Conservation (phyloP, 176 grass and related monocot species). For the Musa schizocarpa region DNA sequence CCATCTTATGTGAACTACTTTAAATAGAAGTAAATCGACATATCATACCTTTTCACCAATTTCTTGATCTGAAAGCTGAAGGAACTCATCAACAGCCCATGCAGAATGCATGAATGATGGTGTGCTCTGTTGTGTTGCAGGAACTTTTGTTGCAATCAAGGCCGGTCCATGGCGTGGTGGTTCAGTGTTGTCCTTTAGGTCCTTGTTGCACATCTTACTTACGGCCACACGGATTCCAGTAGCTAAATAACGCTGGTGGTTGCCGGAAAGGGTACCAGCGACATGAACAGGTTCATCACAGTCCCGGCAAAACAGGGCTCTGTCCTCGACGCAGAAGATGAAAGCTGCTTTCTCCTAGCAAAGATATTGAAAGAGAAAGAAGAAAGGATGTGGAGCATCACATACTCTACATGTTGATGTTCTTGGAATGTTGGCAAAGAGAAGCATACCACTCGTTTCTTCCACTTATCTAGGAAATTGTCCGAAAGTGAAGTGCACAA, state of each 20-base stretch:
- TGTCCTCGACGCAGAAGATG: conserved; percentile 98
- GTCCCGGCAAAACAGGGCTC: conserved; percentile 92
- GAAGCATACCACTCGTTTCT: neutral
- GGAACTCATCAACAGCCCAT: conserved; percentile 91
- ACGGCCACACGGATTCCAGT: conserved; percentile 85
- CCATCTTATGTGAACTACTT: neutral
- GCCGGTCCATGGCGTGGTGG: conserved; percentile 30
- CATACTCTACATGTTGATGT: neutral
- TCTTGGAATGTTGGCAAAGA: neutral
- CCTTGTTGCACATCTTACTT: conserved; percentile 26
- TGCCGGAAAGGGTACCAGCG: conserved; percentile 59
- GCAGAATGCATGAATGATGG: conserved; percentile 41
- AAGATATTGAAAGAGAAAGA: neutral
- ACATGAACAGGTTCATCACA: conserved; percentile 94
- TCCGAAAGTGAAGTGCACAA: no score
- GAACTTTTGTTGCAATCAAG: conserved; percentile 24
- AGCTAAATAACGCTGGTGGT: conserved; percentile 92
- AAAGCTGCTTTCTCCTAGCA: conserved; percentile 88
- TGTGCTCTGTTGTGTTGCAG: conserved; percentile 34
- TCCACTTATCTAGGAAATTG: no score
- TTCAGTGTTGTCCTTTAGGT: conserved; percentile 18
- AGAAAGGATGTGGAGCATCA: neutral
- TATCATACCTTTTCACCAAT: conserved; percentile 42
- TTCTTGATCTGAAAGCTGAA: conserved; percentile 85
- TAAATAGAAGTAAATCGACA: neutral